Conservation (phyloP, 805 yeast genomes). For the Lipomyces sp. region DNA sequence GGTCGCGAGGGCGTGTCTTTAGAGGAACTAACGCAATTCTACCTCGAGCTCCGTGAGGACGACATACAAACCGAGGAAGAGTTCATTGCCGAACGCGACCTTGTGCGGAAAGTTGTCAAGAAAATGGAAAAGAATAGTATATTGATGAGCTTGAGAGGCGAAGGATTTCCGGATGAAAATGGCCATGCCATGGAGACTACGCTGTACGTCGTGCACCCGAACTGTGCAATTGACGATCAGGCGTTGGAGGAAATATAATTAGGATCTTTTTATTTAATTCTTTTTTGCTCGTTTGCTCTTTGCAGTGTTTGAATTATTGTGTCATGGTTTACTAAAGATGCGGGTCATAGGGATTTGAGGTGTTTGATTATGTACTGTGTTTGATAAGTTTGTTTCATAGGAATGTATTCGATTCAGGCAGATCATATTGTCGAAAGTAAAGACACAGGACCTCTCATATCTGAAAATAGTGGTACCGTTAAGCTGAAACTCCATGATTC, state of each 20-base stretch:
- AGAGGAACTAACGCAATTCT: constrained; percentile 73
- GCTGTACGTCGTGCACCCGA: constrained; percentile 68
- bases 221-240: constrained; percentile 45
- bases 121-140: constrained; percentile 81
- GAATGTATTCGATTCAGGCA: too few relatives aligned
- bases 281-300: too few relatives aligned
- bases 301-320: too few relatives aligned
- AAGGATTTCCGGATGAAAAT: constrained; percentile 40
- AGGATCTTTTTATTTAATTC: too few relatives aligned
- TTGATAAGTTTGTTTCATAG: too few relatives aligned
- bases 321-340: too few relatives aligned
- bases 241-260: background rate
- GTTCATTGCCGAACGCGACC: constrained; percentile 63
- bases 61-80: constrained; percentile 67
- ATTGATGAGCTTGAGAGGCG: constrained; percentile 63
- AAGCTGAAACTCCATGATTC: too few relatives aligned
- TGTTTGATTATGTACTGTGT: too few relatives aligned
- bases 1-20: constrained; percentile 60
- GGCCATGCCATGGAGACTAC: constrained; percentile 25
- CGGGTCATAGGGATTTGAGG: too few relatives aligned
- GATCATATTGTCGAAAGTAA: too few relatives aligned
- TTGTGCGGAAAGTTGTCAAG: constrained; percentile 75
- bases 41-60: constrained; percentile 68
- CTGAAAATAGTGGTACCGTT: too few relatives aligned
- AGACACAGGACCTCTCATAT: too few relatives aligned